Evolutionary conservation across 441 rosid genomes (phyloP).

Genomic region (Populus hybrid): DNA sequence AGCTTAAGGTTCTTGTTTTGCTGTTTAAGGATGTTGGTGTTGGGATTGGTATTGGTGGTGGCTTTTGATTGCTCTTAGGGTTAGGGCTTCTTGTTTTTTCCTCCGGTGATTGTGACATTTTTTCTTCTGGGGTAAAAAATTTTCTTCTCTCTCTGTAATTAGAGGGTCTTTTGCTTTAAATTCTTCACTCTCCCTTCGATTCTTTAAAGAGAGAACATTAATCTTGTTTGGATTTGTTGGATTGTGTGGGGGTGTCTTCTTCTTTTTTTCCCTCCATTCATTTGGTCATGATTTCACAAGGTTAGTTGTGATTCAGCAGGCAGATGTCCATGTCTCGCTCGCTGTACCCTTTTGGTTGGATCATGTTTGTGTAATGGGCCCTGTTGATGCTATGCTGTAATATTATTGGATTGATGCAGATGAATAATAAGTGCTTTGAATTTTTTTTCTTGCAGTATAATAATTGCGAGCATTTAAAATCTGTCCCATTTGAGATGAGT

Average conservation of each 20-base stretch:
- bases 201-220: neutral
- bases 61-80: neutral
- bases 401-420: neutral
- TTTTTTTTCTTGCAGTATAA: neutral
- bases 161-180: neutral
- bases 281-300: neutral
- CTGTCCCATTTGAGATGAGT: neutral
- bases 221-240: conserved; percentile 2
- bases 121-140: neutral
- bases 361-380: neutral
- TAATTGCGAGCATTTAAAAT: neutral
- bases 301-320: neutral
- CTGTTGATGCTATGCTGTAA: neutral
- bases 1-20: conserved; percentile 10
- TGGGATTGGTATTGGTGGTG: neutral
- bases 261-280: neutral
- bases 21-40: neutral
- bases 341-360: neutral
- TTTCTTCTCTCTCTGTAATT: neutral
- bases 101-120: conserved; percentile 7
- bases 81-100: conserved; percentile 1
- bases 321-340: neutral
- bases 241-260: neutral
- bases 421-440: neutral
- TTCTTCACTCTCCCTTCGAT: neutral